Base-by-base conservation (phyloP, 345 rosid genomes). In the Hibiscus mutabilis region DNA sequence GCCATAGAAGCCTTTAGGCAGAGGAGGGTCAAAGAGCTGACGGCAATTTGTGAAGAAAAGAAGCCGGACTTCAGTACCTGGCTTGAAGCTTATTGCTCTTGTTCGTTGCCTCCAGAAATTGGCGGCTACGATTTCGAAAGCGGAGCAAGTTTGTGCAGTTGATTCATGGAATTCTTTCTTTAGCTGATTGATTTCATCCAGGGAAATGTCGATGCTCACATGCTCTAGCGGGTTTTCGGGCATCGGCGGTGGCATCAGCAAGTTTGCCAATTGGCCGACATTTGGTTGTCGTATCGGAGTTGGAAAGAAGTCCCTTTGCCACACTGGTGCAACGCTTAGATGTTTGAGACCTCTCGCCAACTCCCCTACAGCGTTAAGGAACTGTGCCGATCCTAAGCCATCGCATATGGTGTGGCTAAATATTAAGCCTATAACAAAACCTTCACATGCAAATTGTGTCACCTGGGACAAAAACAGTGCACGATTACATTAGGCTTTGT, bases 311-410 rank as follows among this genome's bases (percentile, higher is more conserved):
- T 86, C 77, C 47, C 92, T 76, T 19, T 76, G 49, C 91, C 93
- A 90, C 27, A 83, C 79, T 4, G 91, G 90, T 44, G 79, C 31
- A 21, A 75, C 70, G 76, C 73, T 57, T 3, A 73, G 83, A 67
- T 29, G 44, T 9, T 75, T 62, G 15, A 70, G 35, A 10, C 88
- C 88, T 73, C 88, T 61, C 0, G 89, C 93, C 3, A 81, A 27
- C 73, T 88, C 88, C 1, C 91, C 91, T 4, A 87, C 79, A 3
- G 89, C 93, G n/a, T 79, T 81, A 6, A 91, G 72, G 58, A 91
- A 91, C 40, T 80, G 92, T 27, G 92, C 89, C n/a, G 91, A 91
- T 64, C 93, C 91, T 0, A 88, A 84, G 13, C 91, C 93, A 69
- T 91, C 93, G 2, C 89, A 85, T 14, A 91, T 70, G 19, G 78